A percentile compares a stretch with the other conserved stretches of the same genome.
Conservation (phyloP, 495 filamentous ascomycete species). For the Cercophora samala region DNA sequence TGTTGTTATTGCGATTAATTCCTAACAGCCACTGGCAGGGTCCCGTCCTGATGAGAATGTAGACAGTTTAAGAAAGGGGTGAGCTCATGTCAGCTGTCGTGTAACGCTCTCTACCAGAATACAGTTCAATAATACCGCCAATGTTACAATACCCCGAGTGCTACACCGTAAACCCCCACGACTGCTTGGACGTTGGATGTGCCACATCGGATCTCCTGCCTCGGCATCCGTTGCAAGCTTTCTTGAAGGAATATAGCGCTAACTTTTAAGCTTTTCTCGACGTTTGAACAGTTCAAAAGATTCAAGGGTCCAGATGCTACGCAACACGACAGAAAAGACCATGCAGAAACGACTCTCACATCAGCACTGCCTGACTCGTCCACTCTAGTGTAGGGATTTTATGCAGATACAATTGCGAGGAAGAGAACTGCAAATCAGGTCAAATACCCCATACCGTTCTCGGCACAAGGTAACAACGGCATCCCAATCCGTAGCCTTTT, state of each 20-base stretch:
- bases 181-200: neutral
- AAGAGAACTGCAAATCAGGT: no score
- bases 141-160: neutral
- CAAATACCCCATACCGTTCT: neutral
- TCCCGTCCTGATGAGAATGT: neutral
- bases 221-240: neutral
- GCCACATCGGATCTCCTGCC: neutral
- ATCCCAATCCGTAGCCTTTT: neutral
- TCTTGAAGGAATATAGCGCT: neutral
- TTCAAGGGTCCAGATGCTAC: neutral
- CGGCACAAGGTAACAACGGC: neutral
- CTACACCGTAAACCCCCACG: no score
- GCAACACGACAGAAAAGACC: no score
- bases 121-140: neutral
- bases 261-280: neutral
- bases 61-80: neutral
- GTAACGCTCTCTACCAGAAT: neutral
- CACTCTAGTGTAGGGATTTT: neutral
- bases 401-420: no score
- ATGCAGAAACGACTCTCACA: no score
- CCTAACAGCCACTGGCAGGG: neutral
- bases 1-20: no score
- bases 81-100: neutral
- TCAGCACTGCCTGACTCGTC: neutral
- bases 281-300: neutral